Evolutionary conservation across 1,284 basidiomycete species (phyloP), one percentile per base, ranked within the genome.

Genomic region (Cryptococcus sp.): DNA sequence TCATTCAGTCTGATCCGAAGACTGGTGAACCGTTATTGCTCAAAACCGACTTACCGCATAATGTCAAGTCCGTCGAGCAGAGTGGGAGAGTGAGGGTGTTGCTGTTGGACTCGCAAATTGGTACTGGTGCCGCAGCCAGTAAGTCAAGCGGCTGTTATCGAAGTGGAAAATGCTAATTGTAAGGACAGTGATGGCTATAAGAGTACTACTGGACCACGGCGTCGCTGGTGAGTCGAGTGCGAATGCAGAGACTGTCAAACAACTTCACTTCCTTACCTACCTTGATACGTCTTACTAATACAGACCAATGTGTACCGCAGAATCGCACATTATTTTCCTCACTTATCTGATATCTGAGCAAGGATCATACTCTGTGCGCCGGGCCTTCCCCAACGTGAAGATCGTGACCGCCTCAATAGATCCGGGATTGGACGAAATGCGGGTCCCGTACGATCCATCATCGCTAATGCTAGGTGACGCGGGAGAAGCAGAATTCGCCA

Each of bases 181-280:
- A 5, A 74, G 76, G 5, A 70, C 75, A 56, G 74, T 82, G 76
- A 98, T 98, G 95, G 90, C 93, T 0, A 89, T 99, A 57, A 87
- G 95, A n/a, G 86, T 96, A 5, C 81, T 98, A 17, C 83, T 98
- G 25, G 95, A 99, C 72, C 95, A 99, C 69, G 93, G 94, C n/a
- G 87, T 98, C 8, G 84, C 69, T 44, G 62, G 74, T 74, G 34
- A 58, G 71, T 38, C 4, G 41, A 8, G 8, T 4, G 3, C 8
- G 29, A 34, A 10, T n/a, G n/a, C n/a, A n/a, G n/a, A n/a, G n/a
- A n/a, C n/a, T n/a, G n/a, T n/a, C 29, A 10, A 4, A 4, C 29
- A 34, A 2, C 29, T 10, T 34, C 29, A 5, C 8, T 7, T 34
- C 13, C 29, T 10, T 10, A 10, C 29, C 13, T 34, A 34, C 29